Conservation (phyloP, 2,329 filamentous ascomycete species). For the Lachnellula arida region DNA sequence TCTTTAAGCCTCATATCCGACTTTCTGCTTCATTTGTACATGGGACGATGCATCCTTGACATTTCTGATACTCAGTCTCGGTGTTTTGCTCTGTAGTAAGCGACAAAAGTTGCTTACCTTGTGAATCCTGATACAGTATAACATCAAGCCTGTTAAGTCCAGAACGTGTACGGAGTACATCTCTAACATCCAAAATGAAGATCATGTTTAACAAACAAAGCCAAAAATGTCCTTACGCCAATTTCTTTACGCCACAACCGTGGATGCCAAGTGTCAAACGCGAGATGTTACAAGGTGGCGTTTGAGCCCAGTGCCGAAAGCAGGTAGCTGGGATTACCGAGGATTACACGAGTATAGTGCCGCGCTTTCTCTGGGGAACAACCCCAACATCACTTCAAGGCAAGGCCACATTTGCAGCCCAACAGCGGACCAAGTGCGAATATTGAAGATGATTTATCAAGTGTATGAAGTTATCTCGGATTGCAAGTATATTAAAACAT, state of each 20-base stretch:
- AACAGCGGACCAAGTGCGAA: too few species aligned
- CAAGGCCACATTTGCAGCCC: too few species aligned
- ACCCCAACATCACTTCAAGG: neutral
- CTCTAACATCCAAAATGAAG: neutral
- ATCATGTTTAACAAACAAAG: slow-evolving; percentile 5
- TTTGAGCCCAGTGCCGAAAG: neutral
- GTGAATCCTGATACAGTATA: neutral
- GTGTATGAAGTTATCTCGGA: too few species aligned
- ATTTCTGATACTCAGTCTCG: neutral
- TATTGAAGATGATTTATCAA: too few species aligned
- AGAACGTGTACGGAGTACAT: neutral
- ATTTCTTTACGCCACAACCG: slow-evolving; percentile 4
- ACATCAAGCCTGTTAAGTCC: neutral
- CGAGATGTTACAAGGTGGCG: slow-evolving; percentile 3
- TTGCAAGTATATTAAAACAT: too few species aligned
- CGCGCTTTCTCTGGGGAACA: neutral
- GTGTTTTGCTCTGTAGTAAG: neutral
- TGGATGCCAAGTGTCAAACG: slow-evolving; percentile 1
- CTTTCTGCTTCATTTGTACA: neutral
- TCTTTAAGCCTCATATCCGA: neutral
- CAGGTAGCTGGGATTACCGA: neutral
- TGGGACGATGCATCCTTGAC: neutral
- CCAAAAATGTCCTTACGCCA: neutral
- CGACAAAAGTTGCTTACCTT: neutral
- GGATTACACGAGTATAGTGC: too few species aligned